Base-by-base conservation (phyloP, 805 yeast species). In the Starmerella scarabaei region DNA sequence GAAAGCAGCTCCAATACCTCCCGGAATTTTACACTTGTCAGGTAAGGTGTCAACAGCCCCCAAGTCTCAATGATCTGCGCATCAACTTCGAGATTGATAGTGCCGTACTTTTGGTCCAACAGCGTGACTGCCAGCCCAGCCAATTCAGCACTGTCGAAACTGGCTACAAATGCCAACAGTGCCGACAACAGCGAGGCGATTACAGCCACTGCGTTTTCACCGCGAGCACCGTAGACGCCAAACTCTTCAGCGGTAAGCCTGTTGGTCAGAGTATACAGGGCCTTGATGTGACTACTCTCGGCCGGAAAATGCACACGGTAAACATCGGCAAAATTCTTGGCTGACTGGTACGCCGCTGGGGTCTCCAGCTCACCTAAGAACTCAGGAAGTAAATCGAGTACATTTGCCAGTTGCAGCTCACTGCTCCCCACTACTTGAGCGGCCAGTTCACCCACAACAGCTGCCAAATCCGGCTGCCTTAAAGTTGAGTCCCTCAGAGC, bases 261-360 rank as follows among this genome's bases (percentile, higher is more conserved):
- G 55, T 91, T 91, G 16, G 81, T 74, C 47, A 88, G 66, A 0
- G 93, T 76, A 60, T 91, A 91, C 37, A 91, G 75, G 1, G 88
- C 72, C 6, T 94, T 41, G n/a, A 47, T 37, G 27, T 37, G 48
- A 24, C 41, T 41, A 1, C 45, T 19, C 30, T 46, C 48, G 30
- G 39, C 24, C n/a, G 21, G 30, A 21, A 36, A 21, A 38, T 80
- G 64, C 7, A 73, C 71, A 41, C 70, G 72, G 49, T 82, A 64
- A 3, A 86, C 84, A 36, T 70, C 57, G 0, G 86, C 80, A 29
- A 85, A 71, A 28, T 72, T 62, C 39, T 61, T 58, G 1, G 91
- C 70, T 2, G 77, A 68, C 5, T 64, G 60, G 34, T 63, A 56
- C 30, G 84, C 77, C 32, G 71, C 62, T 0, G 55, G 57, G 3